Evolutionary conservation across 2,329 filamentous ascomycete species (phyloP).

Genomic region (Ceratocystiopsis brevicomis): DNA sequence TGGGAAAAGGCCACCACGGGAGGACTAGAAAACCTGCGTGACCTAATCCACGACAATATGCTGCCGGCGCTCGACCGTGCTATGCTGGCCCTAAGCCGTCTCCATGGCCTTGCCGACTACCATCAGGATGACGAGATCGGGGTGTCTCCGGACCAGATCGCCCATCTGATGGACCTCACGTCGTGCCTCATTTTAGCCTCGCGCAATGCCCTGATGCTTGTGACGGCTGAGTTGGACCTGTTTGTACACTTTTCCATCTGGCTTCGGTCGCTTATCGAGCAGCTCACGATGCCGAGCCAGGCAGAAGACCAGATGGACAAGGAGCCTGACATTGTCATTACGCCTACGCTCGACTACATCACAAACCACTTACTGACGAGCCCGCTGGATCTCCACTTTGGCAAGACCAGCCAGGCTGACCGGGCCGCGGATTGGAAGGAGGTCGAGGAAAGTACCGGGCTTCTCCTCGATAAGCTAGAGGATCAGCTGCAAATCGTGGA

Average conservation of each 20-base stretch:
- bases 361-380: constrained; percentile 48
- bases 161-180: constrained; percentile 47
- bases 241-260: constrained; percentile 67
- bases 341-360: constrained; percentile 60
- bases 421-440: constrained; percentile 28
- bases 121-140: constrained; percentile 53
- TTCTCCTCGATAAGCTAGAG: constrained; percentile 21
- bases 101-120: constrained; percentile 69
- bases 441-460: constrained; percentile 12
- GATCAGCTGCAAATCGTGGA: constrained; percentile 6
- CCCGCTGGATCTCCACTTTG: constrained; percentile 43
- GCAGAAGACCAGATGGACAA: constrained; percentile 62
- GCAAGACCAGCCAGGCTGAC: constrained; percentile 28
- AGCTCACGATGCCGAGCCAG: constrained; percentile 45
- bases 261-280: constrained; percentile 69
- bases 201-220: constrained; percentile 51
- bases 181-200: constrained; percentile 58
- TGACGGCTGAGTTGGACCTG: constrained; percentile 58
- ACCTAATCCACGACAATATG: constrained; percentile 69
- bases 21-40: constrained; percentile 59
- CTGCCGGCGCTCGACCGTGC: constrained; percentile 74
- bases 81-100: constrained; percentile 59
- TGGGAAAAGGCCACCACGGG: constrained; percentile 79
- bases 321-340: constrained; percentile 56
- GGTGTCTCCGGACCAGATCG: constrained; percentile 44